Evolutionary conservation across 129 eudicot species (phyloP).

Genomic region (Tanacetum coccineum): DNA sequence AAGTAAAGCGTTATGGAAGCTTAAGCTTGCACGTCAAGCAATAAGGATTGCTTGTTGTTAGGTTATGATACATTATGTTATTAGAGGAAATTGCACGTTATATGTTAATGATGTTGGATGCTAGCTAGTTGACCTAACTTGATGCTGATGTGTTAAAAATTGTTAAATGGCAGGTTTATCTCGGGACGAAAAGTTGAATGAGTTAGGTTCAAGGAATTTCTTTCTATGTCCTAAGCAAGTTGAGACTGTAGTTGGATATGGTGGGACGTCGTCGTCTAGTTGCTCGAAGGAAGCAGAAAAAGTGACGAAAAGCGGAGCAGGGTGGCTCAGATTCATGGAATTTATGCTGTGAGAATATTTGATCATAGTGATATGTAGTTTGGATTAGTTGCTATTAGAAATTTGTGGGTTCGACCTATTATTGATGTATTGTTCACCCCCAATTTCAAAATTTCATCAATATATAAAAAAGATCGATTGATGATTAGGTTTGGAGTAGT

Average conservation of each 20-base stretch:
- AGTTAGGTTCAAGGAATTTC: constrained; percentile 84
- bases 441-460: constrained; percentile 19
- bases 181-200: constrained; percentile 59
- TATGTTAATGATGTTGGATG: background rate
- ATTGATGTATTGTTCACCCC: background rate
- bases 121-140: background rate
- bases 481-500: constrained; percentile 26
- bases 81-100: background rate
- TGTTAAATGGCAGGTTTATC: constrained; percentile 48
- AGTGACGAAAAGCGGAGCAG: constrained; percentile 31
- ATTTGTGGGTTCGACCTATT: background rate
- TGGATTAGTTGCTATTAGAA: constrained; percentile 1
- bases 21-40: constrained; percentile 12
- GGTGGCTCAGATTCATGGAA: constrained; percentile 13
- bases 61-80: background rate
- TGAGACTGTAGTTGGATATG: constrained; percentile 13
- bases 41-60: background rate
- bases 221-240: constrained; percentile 55
- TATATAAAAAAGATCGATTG: constrained; percentile 11
- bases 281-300: constrained; percentile 64
- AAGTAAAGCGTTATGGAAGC: background rate
- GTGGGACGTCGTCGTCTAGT: constrained; percentile 15
- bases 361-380: constrained; percentile 7
- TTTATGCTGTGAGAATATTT: constrained; percentile 45
- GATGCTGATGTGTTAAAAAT: constrained; percentile 1